Evolutionary conservation across 2,329 filamentous ascomycete genomes (phyloP).

Genomic region (Aspergillus nomiae): DNA sequence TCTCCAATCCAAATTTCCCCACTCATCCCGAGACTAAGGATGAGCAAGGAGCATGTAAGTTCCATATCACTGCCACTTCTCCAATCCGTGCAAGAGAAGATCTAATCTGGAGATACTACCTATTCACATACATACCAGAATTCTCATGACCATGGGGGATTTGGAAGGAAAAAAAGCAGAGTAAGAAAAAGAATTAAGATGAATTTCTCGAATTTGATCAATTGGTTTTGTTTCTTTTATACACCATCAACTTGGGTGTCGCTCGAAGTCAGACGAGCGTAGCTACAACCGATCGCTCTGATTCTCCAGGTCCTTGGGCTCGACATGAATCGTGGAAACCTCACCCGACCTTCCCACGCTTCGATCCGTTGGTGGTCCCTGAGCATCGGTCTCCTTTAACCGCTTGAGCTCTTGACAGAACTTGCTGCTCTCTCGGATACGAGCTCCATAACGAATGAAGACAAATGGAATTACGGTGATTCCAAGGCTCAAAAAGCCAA

Average conservation of each 20-base stretch:
- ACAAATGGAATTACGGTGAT: constrained; percentile 46
- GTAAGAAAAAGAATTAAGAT: background rate
- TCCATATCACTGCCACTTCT: background rate
- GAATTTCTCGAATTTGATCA: no score
- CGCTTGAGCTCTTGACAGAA: constrained; percentile 16
- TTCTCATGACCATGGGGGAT: background rate
- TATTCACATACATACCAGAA: background rate
- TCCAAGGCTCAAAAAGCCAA: constrained; percentile 37
- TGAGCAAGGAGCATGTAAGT: background rate
- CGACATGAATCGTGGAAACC: background rate
- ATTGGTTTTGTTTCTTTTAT: background rate
- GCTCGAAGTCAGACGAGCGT: no score
- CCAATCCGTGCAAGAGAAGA: background rate
- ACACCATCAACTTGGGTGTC: no score
- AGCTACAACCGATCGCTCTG: background rate
- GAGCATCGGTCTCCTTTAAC: constrained; percentile 30
- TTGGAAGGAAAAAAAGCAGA: background rate
- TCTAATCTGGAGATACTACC: background rate
- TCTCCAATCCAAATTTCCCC: background rate
- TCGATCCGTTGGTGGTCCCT: background rate
- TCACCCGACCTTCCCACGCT: background rate
- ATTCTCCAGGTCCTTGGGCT: background rate
- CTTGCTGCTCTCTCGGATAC: constrained; percentile 40
- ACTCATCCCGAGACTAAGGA: background rate
- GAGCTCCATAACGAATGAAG: constrained; percentile 45